These are phyloP conservation scores for Talaromyces marneffei DNA, from an alignment of 2,329 filamentous ascomycete genomes.

Conservation along the genomic window DNA sequence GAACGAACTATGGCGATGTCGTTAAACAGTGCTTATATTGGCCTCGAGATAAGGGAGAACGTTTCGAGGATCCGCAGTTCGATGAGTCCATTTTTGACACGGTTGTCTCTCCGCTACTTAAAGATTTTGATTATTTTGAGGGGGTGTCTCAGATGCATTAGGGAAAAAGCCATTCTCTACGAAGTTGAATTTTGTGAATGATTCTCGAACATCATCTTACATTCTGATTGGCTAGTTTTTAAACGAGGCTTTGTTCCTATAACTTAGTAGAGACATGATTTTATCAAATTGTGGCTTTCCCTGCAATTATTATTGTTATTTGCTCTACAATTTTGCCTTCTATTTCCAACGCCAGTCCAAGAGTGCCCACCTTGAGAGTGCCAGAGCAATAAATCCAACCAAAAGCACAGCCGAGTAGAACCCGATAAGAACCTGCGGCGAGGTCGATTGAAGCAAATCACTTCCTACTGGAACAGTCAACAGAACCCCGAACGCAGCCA, in stretches of 20 bases:
- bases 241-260: too few relatives aligned
- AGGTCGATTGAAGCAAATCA: conserved; percentile 42
- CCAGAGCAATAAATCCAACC: conserved; percentile 27
- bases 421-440: conserved; percentile 41
- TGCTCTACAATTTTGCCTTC: conserved; percentile 32
- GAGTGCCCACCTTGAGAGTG: conserved; percentile 32
- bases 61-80: not conserved
- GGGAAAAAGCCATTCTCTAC: not conserved
- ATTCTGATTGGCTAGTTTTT: too few relatives aligned
- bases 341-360: conserved; percentile 35
- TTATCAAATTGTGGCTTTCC: too few relatives aligned
- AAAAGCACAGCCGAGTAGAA: conserved; percentile 43
- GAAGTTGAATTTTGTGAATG: not conserved
- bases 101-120: not conserved
- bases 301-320: too few relatives aligned
- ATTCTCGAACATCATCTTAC: not conserved
- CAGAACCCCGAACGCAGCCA: conserved; percentile 43
- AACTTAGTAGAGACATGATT: too few relatives aligned
- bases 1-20: conserved; percentile 11
- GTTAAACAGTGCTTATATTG: conserved; percentile 14
- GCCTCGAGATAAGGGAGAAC: not conserved
- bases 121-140: not conserved
- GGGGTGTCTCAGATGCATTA: not conserved
- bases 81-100: not conserved
- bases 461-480: conserved; percentile 45